These are phyloP conservation scores for Apophysomyces trapeziformis DNA, from an alignment of 371 early-diverging fungal species.

Conservation along the genomic window DNA sequence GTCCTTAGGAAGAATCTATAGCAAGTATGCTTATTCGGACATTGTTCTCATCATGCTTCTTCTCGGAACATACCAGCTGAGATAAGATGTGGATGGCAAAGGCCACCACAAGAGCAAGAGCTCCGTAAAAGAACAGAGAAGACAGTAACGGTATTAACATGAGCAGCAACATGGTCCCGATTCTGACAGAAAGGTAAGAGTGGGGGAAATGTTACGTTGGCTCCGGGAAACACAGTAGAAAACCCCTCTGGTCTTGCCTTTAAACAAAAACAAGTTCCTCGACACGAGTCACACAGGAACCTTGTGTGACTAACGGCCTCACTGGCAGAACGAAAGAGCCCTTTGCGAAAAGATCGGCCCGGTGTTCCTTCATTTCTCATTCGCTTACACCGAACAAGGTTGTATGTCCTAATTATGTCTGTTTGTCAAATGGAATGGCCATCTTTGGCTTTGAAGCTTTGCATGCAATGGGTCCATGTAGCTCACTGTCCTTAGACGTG, in stretches of 20 bases:
- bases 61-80: constrained; percentile 40
- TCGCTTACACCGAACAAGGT: too few species aligned
- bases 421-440: too few species aligned
- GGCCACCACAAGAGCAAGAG: constrained; percentile 32
- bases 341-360: neutral
- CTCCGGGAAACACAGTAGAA: neutral
- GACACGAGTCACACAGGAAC: constrained; percentile 11
- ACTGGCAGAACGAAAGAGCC: neutral
- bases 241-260: neutral
- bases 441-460: too few species aligned
- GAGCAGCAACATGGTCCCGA: constrained; percentile 1
- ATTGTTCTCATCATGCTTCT: constrained; percentile 6
- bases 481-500: too few species aligned
- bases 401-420: too few species aligned
- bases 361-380: too few species aligned
- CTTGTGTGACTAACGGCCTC: constrained; percentile 1
- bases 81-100: constrained; percentile 47
- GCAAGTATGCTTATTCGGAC: neutral
- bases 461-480: too few species aligned
- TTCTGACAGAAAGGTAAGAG: neutral
- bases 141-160: constrained; percentile 2
- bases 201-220: neutral
- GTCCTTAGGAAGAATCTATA: constrained; percentile 54
- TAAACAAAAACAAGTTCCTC: constrained; percentile 8
- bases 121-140: constrained; percentile 31